Conservation (phyloP, 345 rosid species). For the Corchorus capsularis region DNA sequence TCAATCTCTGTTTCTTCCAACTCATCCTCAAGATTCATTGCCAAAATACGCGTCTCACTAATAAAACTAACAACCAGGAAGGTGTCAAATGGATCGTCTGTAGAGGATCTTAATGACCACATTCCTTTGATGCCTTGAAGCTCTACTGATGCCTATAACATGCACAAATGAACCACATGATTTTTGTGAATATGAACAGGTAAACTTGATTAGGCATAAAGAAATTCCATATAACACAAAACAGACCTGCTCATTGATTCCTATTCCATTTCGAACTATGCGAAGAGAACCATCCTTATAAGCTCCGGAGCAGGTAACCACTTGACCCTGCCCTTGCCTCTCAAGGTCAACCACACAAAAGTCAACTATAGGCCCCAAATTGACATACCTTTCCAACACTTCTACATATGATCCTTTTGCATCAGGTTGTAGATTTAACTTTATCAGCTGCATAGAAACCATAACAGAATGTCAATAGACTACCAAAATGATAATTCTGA, state of each 20-base stretch:
- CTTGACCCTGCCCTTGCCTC: slow-evolving; percentile 99
- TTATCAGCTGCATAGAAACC: slow-evolving; percentile 61
- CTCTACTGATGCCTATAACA: slow-evolving; percentile 81
- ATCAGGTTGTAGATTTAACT: slow-evolving; percentile 83
- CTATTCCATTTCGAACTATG: slow-evolving; percentile 93
- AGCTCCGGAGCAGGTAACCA: slow-evolving; percentile 97
- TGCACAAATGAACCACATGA: slow-evolving; percentile 24
- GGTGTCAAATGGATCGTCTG: slow-evolving; percentile 87
- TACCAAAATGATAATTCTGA: slow-evolving; percentile 11
- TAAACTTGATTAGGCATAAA: slow-evolving; percentile 10
- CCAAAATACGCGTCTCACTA: slow-evolving; percentile 87
- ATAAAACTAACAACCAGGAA: slow-evolving; percentile 95
- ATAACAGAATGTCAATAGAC: neutral
- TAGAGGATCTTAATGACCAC: slow-evolving; percentile 93
- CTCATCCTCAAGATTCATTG: slow-evolving; percentile 94
- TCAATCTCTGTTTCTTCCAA: slow-evolving; percentile 97
- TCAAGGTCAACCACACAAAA: slow-evolving; percentile 95
- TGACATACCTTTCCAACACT: slow-evolving; percentile 83
- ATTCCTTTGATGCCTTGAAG: slow-evolving; percentile 99
- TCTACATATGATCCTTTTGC: slow-evolving; percentile 88
- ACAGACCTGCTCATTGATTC: slow-evolving; percentile 91
- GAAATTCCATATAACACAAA: slow-evolving; percentile 18
- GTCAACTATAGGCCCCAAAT: slow-evolving; percentile 93
- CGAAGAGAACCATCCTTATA: slow-evolving; percentile 98
- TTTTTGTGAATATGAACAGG: slow-evolving; percentile 9